phyloP scores from a whole-genome alignment of 2,329 filamentous ascomycete genomes.

The Trichoderma harzianum region DNA sequence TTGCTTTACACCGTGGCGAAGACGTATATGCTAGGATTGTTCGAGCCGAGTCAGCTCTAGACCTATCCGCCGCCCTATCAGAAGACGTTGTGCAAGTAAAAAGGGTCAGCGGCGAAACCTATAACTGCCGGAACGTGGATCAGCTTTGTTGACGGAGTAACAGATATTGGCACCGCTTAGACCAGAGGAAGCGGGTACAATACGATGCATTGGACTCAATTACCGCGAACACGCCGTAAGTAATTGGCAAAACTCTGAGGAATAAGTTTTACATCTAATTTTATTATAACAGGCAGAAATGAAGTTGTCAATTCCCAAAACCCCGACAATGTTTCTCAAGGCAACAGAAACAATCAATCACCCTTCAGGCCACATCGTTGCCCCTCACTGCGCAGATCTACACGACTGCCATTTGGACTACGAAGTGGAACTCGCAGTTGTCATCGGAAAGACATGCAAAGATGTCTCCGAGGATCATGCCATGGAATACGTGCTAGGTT shows the following conservation, averaged over 20 bases:
- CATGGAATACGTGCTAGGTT: background rate
- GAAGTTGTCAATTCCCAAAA: background rate
- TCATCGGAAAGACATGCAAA: constrained; percentile 6
- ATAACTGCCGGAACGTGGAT: background rate
- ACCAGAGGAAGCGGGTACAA: constrained; percentile 6
- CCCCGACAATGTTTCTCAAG: constrained; percentile 1
- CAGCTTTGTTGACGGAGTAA: background rate
- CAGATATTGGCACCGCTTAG: background rate
- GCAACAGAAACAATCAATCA: background rate
- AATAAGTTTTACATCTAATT: background rate
- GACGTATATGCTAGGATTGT: constrained; percentile 8
- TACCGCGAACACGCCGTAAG: constrained; percentile 8
- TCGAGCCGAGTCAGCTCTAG: background rate
- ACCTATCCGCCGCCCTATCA: constrained; percentile 2
- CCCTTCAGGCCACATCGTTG: background rate
- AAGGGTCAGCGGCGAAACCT: background rate
- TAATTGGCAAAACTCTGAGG: background rate
- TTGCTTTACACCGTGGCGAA: constrained; percentile 9
- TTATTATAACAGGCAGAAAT: background rate
- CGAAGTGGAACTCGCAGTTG: constrained; percentile 4
- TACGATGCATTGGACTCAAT: constrained; percentile 10
- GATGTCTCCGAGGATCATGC: background rate
- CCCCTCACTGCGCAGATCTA: background rate
- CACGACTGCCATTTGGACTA: constrained; percentile 9
- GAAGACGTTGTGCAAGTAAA: background rate